phyloP scores from a whole-genome alignment of 2,329 filamentous ascomycete species.

The Periglandula ipomoeae region DNA sequence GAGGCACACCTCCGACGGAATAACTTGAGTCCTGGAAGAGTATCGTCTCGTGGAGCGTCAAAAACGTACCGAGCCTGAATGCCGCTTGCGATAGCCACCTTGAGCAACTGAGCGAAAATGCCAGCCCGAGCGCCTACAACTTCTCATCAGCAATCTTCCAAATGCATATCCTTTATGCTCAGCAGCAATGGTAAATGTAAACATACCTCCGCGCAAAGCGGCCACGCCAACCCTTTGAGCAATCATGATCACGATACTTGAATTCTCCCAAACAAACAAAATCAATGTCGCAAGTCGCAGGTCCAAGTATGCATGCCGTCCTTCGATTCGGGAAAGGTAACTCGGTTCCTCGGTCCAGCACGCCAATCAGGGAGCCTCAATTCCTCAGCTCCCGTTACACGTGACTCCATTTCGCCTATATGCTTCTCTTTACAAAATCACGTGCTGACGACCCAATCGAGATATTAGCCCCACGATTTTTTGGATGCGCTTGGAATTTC shows the following conservation, averaged over 20 bases:
- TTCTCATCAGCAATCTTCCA: neutral
- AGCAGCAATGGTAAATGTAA: neutral
- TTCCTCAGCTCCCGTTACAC: constrained; percentile 27
- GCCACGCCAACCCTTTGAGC: constrained; percentile 48
- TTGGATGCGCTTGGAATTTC: constrained; percentile 13
- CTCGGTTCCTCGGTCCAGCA: constrained; percentile 35
- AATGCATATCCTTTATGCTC: no score
- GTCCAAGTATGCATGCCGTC: neutral
- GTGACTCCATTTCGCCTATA: constrained; percentile 15
- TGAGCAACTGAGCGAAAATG: constrained; percentile 32
- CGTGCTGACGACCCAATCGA: constrained; percentile 11
- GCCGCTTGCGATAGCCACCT: constrained; percentile 32
- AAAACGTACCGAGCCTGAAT: constrained; percentile 42
- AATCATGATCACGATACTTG: constrained; percentile 38
- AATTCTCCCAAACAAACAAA: no score
- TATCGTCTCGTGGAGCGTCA: no score
- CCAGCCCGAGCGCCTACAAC: constrained; percentile 32
- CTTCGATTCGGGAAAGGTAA: constrained; percentile 2
- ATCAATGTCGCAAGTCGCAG: no score
- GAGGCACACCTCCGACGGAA: no score
- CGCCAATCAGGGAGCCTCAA: constrained; percentile 29
- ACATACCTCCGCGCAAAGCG: constrained; percentile 49
- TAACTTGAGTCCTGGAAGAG: no score
- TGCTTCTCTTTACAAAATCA: constrained; percentile 9
- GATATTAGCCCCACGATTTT: neutral